Evolutionary conservation across 2,329 filamentous ascomycete species (phyloP).

Genomic region (Cladosporium sp.): DNA sequence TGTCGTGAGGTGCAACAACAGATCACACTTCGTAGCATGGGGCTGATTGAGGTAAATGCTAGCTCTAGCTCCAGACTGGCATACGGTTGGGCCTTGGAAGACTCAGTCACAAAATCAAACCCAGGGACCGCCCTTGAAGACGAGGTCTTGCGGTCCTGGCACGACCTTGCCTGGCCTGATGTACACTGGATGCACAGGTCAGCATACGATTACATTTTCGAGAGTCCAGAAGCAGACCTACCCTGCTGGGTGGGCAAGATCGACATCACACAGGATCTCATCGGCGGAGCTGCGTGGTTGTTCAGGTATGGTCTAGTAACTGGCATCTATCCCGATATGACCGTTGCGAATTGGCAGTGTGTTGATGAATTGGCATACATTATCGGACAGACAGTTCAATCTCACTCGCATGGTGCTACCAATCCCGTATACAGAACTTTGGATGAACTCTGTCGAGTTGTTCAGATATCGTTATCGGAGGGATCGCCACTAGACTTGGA

Average conservation of each 20-base stretch:
- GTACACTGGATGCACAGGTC: neutral
- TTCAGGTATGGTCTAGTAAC: neutral
- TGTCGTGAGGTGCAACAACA: neutral
- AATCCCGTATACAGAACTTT: too few relatives aligned
- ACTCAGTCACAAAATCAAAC: neutral
- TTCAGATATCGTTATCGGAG: too few relatives aligned
- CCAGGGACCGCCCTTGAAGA: neutral
- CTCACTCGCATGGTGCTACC: too few relatives aligned
- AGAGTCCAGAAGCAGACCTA: neutral
- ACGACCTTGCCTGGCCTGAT: too few relatives aligned
- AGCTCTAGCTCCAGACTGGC: neutral
- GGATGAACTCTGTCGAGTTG: too few relatives aligned
- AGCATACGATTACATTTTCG: constrained; percentile 4
- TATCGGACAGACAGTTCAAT: neutral
- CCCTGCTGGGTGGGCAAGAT: neutral
- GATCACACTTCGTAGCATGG: neutral
- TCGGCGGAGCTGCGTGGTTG: neutral
- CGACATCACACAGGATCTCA: neutral
- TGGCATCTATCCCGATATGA: neutral
- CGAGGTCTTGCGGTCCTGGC: neutral
- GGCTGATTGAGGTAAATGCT: neutral
- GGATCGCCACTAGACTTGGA: too few relatives aligned
- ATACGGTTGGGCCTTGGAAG: neutral
- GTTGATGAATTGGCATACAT: too few relatives aligned
- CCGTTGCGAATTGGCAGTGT: too few relatives aligned